Evolutionary conservation across 2,329 filamentous ascomycete species (phyloP).

Genomic region (Cladophialophora carrionii): DNA sequence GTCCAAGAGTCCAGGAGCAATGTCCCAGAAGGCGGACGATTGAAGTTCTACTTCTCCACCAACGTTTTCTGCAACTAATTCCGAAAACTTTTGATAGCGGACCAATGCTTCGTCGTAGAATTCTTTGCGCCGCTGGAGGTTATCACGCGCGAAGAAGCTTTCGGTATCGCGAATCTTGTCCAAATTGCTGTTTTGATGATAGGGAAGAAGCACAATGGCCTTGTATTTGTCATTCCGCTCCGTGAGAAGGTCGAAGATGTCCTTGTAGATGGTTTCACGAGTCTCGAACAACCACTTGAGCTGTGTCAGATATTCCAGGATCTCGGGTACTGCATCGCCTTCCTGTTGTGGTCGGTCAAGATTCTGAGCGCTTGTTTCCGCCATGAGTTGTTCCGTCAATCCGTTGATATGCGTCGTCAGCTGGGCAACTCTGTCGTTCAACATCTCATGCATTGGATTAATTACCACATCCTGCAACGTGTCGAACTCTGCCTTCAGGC

Average conservation of each 20-base stretch:
- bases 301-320: conserved; percentile 90
- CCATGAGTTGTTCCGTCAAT: conserved; percentile 71
- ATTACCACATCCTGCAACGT: conserved; percentile 80
- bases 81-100: conserved; percentile 75
- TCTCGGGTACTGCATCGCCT: conserved; percentile 90
- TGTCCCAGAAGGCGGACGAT: conserved; percentile 95
- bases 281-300: conserved; percentile 97
- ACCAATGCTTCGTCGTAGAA: conserved; percentile 73
- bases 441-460: conserved; percentile 77
- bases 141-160: conserved; percentile 81
- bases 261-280: conserved; percentile 82
- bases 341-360: conserved; percentile 90
- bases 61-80: conserved; percentile 81
- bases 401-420: conserved; percentile 78
- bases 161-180: conserved; percentile 79
- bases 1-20: conserved; percentile 78
- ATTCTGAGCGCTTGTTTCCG: conserved; percentile 67
- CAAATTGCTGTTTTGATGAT: conserved; percentile 70
- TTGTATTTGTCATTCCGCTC: conserved; percentile 87
- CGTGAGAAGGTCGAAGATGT: conserved; percentile 80
- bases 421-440: conserved; percentile 73
- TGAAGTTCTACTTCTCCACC: conserved; percentile 87
- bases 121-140: conserved; percentile 68
- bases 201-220: conserved; percentile 80
- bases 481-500: conserved; percentile 80